Base-by-base conservation (phyloP, 805 yeast genomes). In the Ogataea allantospora region DNA sequence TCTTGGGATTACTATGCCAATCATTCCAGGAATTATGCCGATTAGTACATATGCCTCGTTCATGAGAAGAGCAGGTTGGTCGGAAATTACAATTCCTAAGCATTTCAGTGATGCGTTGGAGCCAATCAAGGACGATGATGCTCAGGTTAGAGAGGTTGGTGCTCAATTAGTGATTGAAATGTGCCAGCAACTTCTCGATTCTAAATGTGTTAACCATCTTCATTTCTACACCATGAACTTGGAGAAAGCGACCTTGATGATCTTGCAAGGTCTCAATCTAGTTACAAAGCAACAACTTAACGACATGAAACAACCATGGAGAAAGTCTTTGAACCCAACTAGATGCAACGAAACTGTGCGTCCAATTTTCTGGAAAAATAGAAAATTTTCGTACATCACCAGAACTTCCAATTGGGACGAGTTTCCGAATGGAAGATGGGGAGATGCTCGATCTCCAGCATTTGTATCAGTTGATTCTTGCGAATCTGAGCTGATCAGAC, bases 361-460 rank as follows among this genome's bases (percentile, higher is more conserved):
- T 57, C 98, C 98, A 12, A 91, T 91, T 46, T 91, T 91, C 63
- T 91, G 98, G 98, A 84, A 87, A 59, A 84, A 88, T 62, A 78
- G 97, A 68, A 89, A 89, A 54, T 84, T 83, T 62, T 80, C 95
- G 11, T 91, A 91, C 60, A 79, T 88, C 44, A 76, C 88, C 32
- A 75, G 98, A 62, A 91, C 97, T 7, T 78, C 93, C 17, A 82
- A 83, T 40, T 93, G 99, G 88, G 99, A 93, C 65, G 99, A 93
- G 62, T 93, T 91, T 57, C 99, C 99, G 35, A 93, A 91, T 62
- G 99, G 99, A 44, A 75, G 99, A 67, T 93, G 96, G 89, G 99
- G 99, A 54, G 97, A 93, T 60, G 86, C 97, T 3, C 73, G 95
- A 43, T 93, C 98, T 28, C 99, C 99, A 4, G 98, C 98, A 2